Base-by-base conservation (phyloP, 805 yeast species). In the Wickerhamiella hasegawae region DNA sequence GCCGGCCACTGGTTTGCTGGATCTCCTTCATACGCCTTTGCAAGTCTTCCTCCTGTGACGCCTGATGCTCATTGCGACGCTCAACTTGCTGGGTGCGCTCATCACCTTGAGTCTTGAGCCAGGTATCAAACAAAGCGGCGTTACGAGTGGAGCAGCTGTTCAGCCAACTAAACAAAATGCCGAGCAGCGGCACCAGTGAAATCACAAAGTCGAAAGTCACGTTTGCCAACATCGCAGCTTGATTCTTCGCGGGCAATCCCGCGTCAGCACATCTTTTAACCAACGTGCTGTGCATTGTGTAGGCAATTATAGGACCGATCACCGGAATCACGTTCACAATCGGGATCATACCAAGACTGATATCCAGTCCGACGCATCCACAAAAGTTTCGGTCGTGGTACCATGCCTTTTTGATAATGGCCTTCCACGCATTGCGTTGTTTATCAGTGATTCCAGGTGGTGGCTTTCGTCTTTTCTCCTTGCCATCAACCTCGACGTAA, bases 81-180 rank as follows among this genome's bases (percentile, higher is more conserved):
- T n/a, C n/a, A n/a, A n/a, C n/a, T n/a, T n/a, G n/a, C n/a, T n/a
- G n/a, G n/a, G n/a, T n/a, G n/a, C n/a, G n/a, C n/a, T n/a, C n/a
- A n/a, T 27, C 12, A 8, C 27, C 52, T 25, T 48, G 45, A 24
- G 46, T 42, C 14, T 49, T 40, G 34, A 61, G 36, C 49, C 45
- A 54, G n/a, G 65, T 69, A 51, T 81, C 83, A 6, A 84, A 65
- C 46, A 82, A 48, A 0, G 87, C 85, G 0, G 94, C 93, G 53
- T 87, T 85, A 48, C 95, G 63, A 0, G 95, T 81, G 5, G 93
- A 80, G 51, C 94, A 80, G 2, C 75, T 80, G 49, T 82, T 71
- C 53, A 85, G 40, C 87, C 94, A 85, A 10, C 80, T 60, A 36
- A 84, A 68, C 25, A 84, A 57, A 2, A 74, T 63, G 1, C 97